These are phyloP conservation scores for Bipolaris cookei DNA, from an alignment of 2,329 filamentous ascomycete genomes.

Conservation along the genomic window DNA sequence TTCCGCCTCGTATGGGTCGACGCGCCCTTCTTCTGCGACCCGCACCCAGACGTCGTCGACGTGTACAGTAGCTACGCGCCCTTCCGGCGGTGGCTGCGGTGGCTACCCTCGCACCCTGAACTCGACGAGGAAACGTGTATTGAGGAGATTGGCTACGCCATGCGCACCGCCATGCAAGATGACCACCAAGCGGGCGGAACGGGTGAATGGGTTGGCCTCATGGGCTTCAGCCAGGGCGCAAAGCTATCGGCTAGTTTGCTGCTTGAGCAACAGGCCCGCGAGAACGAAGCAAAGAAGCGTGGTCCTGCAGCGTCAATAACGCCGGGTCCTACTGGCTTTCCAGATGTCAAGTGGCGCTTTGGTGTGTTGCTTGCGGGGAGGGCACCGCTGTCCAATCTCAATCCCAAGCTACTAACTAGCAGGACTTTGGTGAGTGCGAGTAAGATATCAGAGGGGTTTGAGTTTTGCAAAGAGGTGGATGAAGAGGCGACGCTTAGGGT, in stretches of 20 bases:
- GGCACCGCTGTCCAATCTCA: constrained; percentile 64
- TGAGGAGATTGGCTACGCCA: constrained; percentile 55
- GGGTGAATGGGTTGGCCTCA: constrained; percentile 58
- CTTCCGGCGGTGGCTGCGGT: constrained; percentile 69
- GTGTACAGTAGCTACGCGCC: constrained; percentile 72
- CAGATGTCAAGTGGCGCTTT: constrained; percentile 60
- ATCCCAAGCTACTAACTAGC: constrained; percentile 46
- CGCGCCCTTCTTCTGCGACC: constrained; percentile 67
- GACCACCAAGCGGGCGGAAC: constrained; percentile 50
- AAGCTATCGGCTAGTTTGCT: constrained; percentile 56
- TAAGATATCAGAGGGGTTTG: constrained; percentile 53
- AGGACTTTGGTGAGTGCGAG: constrained; percentile 51
- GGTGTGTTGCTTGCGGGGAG: constrained; percentile 68
- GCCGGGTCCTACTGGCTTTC: constrained; percentile 33
- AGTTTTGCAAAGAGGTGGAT: constrained; percentile 48
- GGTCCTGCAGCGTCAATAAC: constrained; percentile 22
- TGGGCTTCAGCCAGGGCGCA: constrained; percentile 60
- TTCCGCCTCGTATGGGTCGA: constrained; percentile 78
- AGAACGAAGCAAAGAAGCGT: constrained; percentile 38
- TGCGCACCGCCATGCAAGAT: constrained; percentile 54
- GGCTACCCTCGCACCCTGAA: constrained; percentile 63
- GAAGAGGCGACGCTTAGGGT: constrained; percentile 58
- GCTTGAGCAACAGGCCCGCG: constrained; percentile 65
- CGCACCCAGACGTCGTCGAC: constrained; percentile 67
- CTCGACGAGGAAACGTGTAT: constrained; percentile 58